phyloP scores from a whole-genome alignment of 106 monocot genomes.

The Triglochin maritima region DNA sequence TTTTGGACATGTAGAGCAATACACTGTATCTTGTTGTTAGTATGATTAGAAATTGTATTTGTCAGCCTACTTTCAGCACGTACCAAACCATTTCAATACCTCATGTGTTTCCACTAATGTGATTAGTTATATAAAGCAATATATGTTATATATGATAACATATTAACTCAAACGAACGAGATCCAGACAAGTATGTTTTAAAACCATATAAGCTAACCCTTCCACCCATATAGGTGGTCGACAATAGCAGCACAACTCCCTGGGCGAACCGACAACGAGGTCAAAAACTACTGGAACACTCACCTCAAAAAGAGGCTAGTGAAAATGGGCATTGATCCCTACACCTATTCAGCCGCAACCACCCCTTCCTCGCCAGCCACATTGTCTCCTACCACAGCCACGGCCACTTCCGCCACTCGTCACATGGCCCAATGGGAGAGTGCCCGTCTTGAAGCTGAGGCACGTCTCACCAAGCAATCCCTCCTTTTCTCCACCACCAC shows the following conservation, averaged over 20 bases:
- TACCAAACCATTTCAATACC: no score
- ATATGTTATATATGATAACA: neutral
- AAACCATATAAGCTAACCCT: no score
- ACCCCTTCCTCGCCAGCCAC: neutral
- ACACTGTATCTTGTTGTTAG: no score
- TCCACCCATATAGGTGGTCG: constrained; percentile 36
- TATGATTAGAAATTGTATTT: no score
- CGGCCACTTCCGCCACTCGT: constrained; percentile 37
- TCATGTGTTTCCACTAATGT: no score
- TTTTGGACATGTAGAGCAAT: no score
- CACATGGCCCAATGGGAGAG: constrained; percentile 94
- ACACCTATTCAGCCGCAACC: constrained; percentile 37
- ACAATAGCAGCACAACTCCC: constrained; percentile 64
- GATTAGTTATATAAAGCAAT: no score
- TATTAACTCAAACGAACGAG: no score
- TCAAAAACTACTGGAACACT: constrained; percentile 72
- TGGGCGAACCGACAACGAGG: constrained; percentile 54
- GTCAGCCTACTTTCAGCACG: no score
- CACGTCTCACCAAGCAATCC: constrained; percentile 46
- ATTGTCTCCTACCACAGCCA: constrained; percentile 3
- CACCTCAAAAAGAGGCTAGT: constrained; percentile 54
- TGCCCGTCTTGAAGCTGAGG: constrained; percentile 68
- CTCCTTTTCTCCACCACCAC: constrained; percentile 35
- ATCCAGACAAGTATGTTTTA: no score
- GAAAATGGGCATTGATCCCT: constrained; percentile 59